Conservation (phyloP, 2,329 filamentous ascomycete genomes). For the Orbilia javanica region DNA sequence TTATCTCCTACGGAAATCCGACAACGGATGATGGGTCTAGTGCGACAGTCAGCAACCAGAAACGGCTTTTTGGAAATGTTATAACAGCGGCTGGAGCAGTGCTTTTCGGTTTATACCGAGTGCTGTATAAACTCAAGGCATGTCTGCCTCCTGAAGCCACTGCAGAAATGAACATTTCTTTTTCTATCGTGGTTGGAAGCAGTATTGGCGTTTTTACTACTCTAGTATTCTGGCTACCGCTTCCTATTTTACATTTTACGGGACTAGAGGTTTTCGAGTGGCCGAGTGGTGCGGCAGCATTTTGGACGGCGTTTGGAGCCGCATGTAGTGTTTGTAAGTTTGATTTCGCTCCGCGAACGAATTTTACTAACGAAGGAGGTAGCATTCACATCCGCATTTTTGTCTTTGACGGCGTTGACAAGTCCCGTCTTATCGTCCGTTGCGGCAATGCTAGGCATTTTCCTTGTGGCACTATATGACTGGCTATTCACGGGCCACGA, state of each 20-base stretch:
- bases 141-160: conserved; percentile 47
- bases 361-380: background rate
- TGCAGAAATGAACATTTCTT: conserved; percentile 52
- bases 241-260: conserved; percentile 47
- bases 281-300: conserved; percentile 30
- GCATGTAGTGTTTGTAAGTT: conserved; percentile 41
- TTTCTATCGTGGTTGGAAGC: conserved; percentile 44
- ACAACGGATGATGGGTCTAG: conserved; percentile 26
- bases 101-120: conserved; percentile 47
- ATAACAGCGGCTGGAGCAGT: conserved; percentile 49
- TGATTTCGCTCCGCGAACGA: background rate
- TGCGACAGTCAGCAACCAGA: conserved; percentile 19
- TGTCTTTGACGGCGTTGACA: conserved; percentile 51
- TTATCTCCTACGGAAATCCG: conserved; percentile 52
- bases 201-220: conserved; percentile 55
- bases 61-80: conserved; percentile 37
- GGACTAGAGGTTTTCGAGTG: conserved; percentile 34
- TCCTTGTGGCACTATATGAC: conserved; percentile 51
- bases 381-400: conserved; percentile 49
- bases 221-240: conserved; percentile 50
- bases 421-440: conserved; percentile 52
- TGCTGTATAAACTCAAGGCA: conserved; percentile 51
- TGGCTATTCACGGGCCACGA: conserved; percentile 44
- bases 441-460: conserved; percentile 54
- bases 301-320: conserved; percentile 45